A percentile compares a stretch with the other conserved stretches of the same genome.
phyloP scores from a whole-genome alignment of 495 filamentous ascomycete species.

The Articulospora tetracladia region DNA sequence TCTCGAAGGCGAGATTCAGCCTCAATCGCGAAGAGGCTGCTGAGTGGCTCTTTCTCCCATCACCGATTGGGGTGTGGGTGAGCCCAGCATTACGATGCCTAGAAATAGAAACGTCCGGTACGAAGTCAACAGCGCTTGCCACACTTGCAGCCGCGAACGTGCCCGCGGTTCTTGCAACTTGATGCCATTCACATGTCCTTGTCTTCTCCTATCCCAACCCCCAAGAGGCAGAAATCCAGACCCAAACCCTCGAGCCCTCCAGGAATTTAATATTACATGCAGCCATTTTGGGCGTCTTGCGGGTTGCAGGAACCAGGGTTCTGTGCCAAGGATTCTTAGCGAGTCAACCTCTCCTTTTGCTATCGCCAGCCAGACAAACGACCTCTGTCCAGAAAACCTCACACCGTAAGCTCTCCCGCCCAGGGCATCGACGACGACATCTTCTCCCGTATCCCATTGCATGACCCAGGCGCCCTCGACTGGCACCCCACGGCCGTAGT shows the following conservation, averaged over 20 bases:
- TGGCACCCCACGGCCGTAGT: conserved; percentile 11
- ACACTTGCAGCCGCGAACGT: neutral
- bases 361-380: conserved; percentile 13
- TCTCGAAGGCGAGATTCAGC: conserved; percentile 8
- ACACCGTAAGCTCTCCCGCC: neutral
- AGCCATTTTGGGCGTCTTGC: neutral
- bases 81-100: neutral
- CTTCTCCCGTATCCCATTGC: conserved; percentile 9
- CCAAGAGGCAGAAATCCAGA: no score
- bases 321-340: neutral
- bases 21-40: conserved; percentile 4
- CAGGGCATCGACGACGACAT: neutral
- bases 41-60: conserved; percentile 2
- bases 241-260: neutral
- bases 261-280: neutral
- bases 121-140: neutral
- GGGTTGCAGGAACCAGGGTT: neutral
- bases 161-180: no score
- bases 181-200: neutral
- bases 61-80: neutral
- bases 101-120: neutral
- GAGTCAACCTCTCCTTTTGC: conserved; percentile 1
- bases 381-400: neutral
- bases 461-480: conserved; percentile 8
- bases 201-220: neutral